These are phyloP conservation scores for Lithohypha guttulata DNA, from an alignment of 2,329 filamentous ascomycete genomes.

Conservation along the genomic window DNA sequence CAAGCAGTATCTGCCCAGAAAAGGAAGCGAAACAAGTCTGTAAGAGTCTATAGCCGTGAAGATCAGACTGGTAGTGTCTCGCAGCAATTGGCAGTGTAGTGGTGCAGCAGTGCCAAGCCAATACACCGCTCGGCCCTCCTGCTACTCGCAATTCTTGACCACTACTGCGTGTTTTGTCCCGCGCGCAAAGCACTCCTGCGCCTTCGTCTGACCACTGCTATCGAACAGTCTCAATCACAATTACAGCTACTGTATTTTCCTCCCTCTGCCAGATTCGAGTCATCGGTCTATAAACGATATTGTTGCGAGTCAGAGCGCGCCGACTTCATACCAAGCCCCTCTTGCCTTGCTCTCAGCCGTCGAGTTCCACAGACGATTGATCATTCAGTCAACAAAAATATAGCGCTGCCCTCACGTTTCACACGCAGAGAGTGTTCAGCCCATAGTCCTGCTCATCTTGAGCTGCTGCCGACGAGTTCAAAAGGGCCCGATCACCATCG, in stretches of 20 bases:
- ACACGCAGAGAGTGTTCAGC: constrained; percentile 2
- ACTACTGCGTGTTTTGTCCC: constrained; percentile 9
- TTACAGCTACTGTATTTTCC: constrained; percentile 1
- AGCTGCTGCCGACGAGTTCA: constrained; percentile 1
- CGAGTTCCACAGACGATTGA: constrained; percentile 1
- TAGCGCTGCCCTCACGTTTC: constrained; percentile 2
- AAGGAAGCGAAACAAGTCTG: neutral
- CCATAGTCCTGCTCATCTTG: neutral
- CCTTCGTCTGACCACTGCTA: constrained; percentile 6
- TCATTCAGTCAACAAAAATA: constrained; percentile 1
- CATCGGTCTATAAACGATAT: no score
- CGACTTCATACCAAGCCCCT: no score
- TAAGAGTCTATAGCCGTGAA: neutral
- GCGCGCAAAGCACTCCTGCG: constrained; percentile 6
- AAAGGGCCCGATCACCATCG: constrained; percentile 1
- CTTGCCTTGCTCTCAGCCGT: constrained; percentile 6
- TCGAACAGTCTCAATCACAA: neutral
- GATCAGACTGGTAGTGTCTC: neutral
- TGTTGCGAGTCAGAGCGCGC: no score
- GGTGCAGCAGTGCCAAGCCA: constrained; percentile 6
- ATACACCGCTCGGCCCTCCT: constrained; percentile 10
- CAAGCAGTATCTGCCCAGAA: no score
- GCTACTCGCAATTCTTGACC: constrained; percentile 6
- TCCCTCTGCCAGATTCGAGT: no score
- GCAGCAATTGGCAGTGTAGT: neutral